Percentiles rank a stretch among this genome's conserved stretches.
Conservation (phyloP, 2,329 filamentous ascomycete genomes). For the Aspergillus sp. region DNA sequence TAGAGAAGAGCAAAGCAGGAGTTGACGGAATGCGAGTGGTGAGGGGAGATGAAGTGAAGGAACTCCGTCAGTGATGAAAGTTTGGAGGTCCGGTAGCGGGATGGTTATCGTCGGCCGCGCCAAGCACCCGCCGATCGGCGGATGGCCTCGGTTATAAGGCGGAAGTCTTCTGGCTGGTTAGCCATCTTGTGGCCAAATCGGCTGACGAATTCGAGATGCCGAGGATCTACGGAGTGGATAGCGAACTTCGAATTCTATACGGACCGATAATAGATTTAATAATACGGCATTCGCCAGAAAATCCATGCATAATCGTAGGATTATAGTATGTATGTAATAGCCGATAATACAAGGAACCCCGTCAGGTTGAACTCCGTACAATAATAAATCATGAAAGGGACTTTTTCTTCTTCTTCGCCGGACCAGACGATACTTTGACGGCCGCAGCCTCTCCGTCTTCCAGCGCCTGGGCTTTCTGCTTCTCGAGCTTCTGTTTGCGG, state of each 20-base stretch:
- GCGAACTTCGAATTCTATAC: neutral
- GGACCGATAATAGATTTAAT: neutral
- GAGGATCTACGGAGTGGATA: neutral
- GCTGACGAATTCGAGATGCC: neutral
- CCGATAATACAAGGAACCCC: neutral
- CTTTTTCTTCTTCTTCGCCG: conserved; percentile 41
- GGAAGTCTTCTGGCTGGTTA: neutral
- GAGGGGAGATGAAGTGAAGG: neutral
- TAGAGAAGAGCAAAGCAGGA: neutral
- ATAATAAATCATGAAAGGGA: conserved; percentile 36
- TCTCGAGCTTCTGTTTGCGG: conserved; percentile 51
- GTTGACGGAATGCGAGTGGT: neutral
- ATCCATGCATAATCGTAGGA: conserved; percentile 24
- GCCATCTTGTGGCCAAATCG: too few relatives aligned
- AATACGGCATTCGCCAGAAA: conserved; percentile 21
- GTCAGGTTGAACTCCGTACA: conserved; percentile 18
- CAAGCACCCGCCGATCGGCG: conserved; percentile 36
- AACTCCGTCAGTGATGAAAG: conserved; percentile 3
- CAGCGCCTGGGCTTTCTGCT: conserved; percentile 50
- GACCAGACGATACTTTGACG: conserved; percentile 21
- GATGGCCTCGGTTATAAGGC: conserved; percentile 33
- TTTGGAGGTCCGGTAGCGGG: conserved; percentile 12
- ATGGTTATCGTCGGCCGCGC: conserved; percentile 37
- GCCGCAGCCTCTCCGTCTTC: conserved; percentile 41
- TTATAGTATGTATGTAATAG: conserved; percentile 4